A percentile compares a stretch with the other conserved stretches of the same genome.
Conservation (phyloP, 768 basidiomycete species). For the Hortiboletus flavorubellus region DNA sequence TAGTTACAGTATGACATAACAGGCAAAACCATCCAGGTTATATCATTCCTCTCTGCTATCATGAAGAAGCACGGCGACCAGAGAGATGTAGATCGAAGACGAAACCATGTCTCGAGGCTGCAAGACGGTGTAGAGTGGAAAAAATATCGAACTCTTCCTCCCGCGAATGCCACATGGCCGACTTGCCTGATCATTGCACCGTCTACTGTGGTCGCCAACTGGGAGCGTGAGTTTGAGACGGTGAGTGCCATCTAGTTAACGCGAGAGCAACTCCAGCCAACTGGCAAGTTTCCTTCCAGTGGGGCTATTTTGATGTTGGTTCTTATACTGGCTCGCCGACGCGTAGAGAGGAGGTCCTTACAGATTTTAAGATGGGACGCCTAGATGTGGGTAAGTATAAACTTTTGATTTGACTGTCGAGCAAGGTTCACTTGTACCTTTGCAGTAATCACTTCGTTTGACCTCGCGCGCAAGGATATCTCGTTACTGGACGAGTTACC, state of each 20-base stretch:
- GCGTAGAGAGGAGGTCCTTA: slow-evolving; percentile 54
- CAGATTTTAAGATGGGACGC: slow-evolving; percentile 76
- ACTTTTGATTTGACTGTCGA: background rate
- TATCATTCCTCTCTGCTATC: slow-evolving; percentile 85
- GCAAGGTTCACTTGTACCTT: background rate
- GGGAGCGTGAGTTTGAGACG: slow-evolving; percentile 84
- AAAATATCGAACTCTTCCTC: slow-evolving; percentile 51
- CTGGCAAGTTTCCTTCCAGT: slow-evolving; percentile 42
- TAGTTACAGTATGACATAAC: slow-evolving; percentile 3
- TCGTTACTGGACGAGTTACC: slow-evolving; percentile 62
- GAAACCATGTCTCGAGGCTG: slow-evolving; percentile 59
- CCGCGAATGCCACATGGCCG: slow-evolving; percentile 72
- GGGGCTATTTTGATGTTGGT: slow-evolving; percentile 92
- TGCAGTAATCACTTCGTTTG: slow-evolving; percentile 79
- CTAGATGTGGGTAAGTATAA: slow-evolving; percentile 71
- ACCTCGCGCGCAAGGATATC: slow-evolving; percentile 70
- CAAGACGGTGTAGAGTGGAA: slow-evolving; percentile 60
- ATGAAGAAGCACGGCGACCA: slow-evolving; percentile 76
- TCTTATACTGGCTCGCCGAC: slow-evolving; percentile 55
- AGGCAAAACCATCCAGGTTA: slow-evolving; percentile 96
- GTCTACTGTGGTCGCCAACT: slow-evolving; percentile 78
- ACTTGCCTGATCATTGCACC: slow-evolving; percentile 89
- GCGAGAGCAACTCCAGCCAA: background rate
- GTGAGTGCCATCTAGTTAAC: slow-evolving; percentile 37
- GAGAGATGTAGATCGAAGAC: slow-evolving; percentile 65